A percentile compares a stretch with the other conserved stretches of the same genome.
These are phyloP conservation scores for Aspergillus carbonarius DNA, from an alignment of 2,329 filamentous ascomycete species.

Conservation along the genomic window DNA sequence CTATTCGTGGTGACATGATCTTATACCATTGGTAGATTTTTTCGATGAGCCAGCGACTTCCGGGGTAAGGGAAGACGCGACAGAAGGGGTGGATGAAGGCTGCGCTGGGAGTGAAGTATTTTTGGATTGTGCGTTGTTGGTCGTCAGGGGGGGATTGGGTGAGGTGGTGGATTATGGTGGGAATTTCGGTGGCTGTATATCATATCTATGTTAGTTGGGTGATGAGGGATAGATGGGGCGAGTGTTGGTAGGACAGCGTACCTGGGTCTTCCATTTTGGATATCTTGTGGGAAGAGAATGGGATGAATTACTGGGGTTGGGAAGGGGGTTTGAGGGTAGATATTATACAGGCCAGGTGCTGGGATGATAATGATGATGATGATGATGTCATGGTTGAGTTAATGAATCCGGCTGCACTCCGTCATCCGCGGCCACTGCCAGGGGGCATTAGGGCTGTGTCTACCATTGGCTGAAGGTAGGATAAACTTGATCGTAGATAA, in stretches of 20 bases:
- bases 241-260: constrained; percentile 4
- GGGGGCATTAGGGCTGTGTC: too few species aligned
- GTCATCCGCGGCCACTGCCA: too few species aligned
- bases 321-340: background rate
- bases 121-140: constrained; percentile 64
- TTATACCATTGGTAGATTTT: constrained; percentile 82
- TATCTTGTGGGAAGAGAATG: background rate
- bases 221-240: constrained; percentile 12
- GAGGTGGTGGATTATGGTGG: constrained; percentile 65
- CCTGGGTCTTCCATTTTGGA: constrained; percentile 23
- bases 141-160: constrained; percentile 65
- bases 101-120: constrained; percentile 71
- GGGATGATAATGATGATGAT: background rate
- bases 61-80: constrained; percentile 58
- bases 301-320: constrained; percentile 20
- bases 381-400: too few species aligned
- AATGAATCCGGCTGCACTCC: too few species aligned
- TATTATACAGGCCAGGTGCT: background rate
- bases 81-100: constrained; percentile 79
- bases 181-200: constrained; percentile 58
- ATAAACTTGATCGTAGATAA: background rate
- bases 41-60: constrained; percentile 66
- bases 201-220: constrained; percentile 3
- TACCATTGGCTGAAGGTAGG: background rate
- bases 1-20: constrained; percentile 72